These are phyloP conservation scores for Patellaria atrata DNA, from an alignment of 495 filamentous ascomycete genomes.

Conservation along the genomic window DNA sequence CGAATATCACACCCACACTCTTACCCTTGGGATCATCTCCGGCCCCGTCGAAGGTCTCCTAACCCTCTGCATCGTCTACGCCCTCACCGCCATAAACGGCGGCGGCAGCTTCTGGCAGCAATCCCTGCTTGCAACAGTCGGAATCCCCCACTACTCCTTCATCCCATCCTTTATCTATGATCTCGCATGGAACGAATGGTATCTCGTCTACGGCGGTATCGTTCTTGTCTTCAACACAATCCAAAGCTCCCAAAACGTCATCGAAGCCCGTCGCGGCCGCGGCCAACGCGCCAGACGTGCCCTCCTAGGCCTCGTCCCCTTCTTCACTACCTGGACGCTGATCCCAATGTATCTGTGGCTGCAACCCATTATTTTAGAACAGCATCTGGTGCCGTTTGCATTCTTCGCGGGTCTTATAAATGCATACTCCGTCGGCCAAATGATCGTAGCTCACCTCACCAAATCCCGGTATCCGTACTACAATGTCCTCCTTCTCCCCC, in stretches of 20 bases:
- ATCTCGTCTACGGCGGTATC: conserved; percentile 75
- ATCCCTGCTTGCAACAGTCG: conserved; percentile 56
- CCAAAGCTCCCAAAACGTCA: conserved; percentile 63
- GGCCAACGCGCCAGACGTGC: conserved; percentile 55
- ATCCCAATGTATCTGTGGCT: conserved; percentile 66
- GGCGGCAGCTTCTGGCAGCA: conserved; percentile 88
- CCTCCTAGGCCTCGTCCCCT: conserved; percentile 67
- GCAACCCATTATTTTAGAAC: conserved; percentile 64
- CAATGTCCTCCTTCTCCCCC: conserved; percentile 59
- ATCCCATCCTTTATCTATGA: conserved; percentile 58
- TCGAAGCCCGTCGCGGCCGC: conserved; percentile 57
- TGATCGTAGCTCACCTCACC: conserved; percentile 85
- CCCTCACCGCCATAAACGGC: conserved; percentile 69
- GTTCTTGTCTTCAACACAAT: conserved; percentile 75
- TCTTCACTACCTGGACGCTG: conserved; percentile 58
- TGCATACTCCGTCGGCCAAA: conserved; percentile 84
- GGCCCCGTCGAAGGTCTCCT: conserved; percentile 92
- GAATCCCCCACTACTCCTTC: conserved; percentile 44
- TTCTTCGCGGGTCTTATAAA: conserved; percentile 80
- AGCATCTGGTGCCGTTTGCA: conserved; percentile 74
- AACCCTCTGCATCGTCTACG: conserved; percentile 68
- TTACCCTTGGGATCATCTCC: conserved; percentile 83
- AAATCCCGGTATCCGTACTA: conserved; percentile 74
- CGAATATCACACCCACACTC: conserved; percentile 92
- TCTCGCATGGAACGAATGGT: conserved; percentile 79